Base-by-base conservation (phyloP, 192 early-diverging fungal species). In the Entomortierella lignicola region DNA sequence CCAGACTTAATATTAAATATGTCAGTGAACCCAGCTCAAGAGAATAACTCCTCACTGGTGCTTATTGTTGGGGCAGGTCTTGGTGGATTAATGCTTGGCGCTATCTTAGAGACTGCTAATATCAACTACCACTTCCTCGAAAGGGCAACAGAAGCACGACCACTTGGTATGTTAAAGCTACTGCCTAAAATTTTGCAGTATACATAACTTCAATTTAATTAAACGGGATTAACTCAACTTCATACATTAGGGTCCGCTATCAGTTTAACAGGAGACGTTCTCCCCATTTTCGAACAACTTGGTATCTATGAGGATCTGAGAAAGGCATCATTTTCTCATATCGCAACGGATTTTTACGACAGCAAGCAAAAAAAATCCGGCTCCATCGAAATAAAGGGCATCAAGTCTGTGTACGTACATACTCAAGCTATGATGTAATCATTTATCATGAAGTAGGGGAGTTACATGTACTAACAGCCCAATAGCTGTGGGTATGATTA, bases 61-160 rank as follows among this genome's bases (percentile, higher is more conserved):
- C 34, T 50, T 4, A 58, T 58, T 34, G 32, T 58, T 21, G 56
- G 56, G 32, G 56, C 56, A 12, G 56, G 56, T 20, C 8, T 58
- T 8, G 56, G 56, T 15, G 56, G 56, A 10, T 31, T 58, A 7
- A 12, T 58, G 31, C 21, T 58, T 2, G 56, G 31, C 27, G 32
- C 31, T 15, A 25, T 58, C 5, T 34, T 58, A 10, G 56, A 58
- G 21, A 25, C 12, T n/a, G 34, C 34, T 21, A 39, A 39, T 18
- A 39, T 58, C 21, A 3, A 2, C 11, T 58, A 58, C 31, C 56
- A 58, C 17, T 20, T 58, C 5, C 31, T n/a, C 31, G 56, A 58
- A 21, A 29, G 31, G n/a, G 56, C 56, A 8, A 20, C 56, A 15
- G 32, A 58, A 17, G 1, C 37, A 17, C 27, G 32, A 20, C 31